phyloP scores from a whole-genome alignment of 495 filamentous ascomycete genomes.

The Podospora tetraspora region DNA sequence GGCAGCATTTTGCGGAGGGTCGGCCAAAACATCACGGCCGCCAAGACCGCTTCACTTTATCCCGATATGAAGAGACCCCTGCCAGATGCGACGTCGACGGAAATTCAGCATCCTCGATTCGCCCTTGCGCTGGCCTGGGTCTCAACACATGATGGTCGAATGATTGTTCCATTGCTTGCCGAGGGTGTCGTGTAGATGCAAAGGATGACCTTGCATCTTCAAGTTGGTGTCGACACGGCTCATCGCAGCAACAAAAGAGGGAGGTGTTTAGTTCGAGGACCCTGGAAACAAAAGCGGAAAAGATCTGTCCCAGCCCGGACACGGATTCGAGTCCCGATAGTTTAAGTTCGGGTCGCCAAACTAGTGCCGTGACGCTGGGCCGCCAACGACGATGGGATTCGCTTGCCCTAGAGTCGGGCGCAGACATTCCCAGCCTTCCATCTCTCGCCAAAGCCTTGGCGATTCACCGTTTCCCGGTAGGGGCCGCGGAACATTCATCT shows the following conservation, averaged over 20 bases:
- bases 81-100: background rate
- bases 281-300: background rate
- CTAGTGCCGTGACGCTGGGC: background rate
- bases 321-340: background rate
- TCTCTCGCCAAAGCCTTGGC: background rate
- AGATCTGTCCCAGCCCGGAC: background rate
- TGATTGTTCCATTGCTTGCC: background rate
- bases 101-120: background rate
- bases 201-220: background rate
- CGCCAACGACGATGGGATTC: background rate
- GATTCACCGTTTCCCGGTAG: background rate
- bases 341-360: background rate
- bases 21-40: background rate
- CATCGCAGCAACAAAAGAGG: background rate
- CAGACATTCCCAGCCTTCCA: background rate
- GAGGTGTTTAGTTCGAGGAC: background rate
- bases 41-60: background rate
- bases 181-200: background rate
- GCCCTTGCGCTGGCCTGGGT: background rate
- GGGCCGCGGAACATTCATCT: background rate
- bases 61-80: background rate
- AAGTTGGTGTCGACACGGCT: background rate
- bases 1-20: background rate
- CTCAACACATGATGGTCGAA: too few species aligned
- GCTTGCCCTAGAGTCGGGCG: background rate